Evolutionary conservation across 2,329 filamentous ascomycete species (phyloP).

Genomic region (Ceratocystis cacaofunesta): DNA sequence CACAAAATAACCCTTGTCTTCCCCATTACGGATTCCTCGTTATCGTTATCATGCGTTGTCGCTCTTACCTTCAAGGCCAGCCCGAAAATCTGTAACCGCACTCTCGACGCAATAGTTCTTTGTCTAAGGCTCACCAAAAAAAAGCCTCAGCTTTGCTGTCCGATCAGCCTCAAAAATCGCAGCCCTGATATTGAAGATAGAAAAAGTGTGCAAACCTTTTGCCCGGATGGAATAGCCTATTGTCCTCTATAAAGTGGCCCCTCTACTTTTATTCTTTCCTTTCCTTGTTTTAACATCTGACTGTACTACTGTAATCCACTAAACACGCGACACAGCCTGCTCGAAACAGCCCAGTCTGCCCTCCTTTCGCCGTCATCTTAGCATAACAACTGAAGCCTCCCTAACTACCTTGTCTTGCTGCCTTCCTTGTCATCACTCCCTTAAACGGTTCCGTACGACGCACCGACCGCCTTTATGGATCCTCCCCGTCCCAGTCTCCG

Average conservation of each 20-base stretch:
- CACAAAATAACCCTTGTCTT: neutral
- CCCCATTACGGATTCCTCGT: neutral
- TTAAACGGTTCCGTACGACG: neutral
- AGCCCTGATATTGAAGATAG: too few species aligned
- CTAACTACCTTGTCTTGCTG: neutral
- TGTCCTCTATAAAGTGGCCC: neutral
- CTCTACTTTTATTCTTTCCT: neutral
- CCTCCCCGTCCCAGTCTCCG: neutral
- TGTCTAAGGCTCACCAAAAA: neutral
- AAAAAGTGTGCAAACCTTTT: too few species aligned
- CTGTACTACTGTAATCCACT: neutral
- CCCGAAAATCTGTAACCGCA: neutral
- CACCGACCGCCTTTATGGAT: neutral
- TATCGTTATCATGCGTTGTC: too few species aligned
- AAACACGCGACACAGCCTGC: neutral
- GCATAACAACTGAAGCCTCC: neutral
- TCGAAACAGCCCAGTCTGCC: neutral
- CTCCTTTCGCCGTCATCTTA: neutral
- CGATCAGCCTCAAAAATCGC: neutral
- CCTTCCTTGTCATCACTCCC: neutral
- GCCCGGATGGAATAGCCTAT: neutral
- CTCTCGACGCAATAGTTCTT: neutral
- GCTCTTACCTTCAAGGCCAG: neutral
- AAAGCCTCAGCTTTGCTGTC: neutral
- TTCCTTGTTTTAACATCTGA: neutral